phyloP scores from a whole-genome alignment of 116 monocot genomes.

The Phalaenopsis hybrid region DNA sequence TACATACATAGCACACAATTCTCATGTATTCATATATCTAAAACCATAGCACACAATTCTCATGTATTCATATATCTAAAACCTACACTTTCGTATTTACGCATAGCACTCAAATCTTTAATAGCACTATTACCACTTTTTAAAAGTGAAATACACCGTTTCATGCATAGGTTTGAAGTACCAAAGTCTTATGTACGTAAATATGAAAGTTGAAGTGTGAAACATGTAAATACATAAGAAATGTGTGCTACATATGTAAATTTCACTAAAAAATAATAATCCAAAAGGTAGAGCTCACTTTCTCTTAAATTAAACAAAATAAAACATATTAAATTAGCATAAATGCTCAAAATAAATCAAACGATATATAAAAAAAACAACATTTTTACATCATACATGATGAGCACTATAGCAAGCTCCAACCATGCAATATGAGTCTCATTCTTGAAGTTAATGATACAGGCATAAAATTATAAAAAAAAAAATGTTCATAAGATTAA shows the following conservation, averaged over 20 bases:
- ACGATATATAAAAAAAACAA: background rate
- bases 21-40: constrained; percentile 60
- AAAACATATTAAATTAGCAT: background rate
- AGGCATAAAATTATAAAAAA: background rate
- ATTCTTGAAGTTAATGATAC: background rate
- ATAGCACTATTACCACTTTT: too few relatives aligned
- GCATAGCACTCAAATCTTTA: too few relatives aligned
- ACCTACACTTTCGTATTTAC: too few relatives aligned
- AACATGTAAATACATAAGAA: too few relatives aligned
- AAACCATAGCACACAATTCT: too few relatives aligned
- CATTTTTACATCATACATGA: background rate
- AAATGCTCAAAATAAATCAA: background rate
- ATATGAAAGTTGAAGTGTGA: too few relatives aligned
- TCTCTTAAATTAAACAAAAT: background rate
- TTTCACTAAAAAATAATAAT: background rate
- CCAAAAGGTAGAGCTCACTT: background rate
- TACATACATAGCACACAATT: too few relatives aligned
- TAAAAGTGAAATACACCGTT: too few relatives aligned
- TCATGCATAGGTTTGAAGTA: too few relatives aligned
- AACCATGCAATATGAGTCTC: background rate
- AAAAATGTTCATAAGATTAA: background rate
- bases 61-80: too few relatives aligned
- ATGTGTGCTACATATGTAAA: too few relatives aligned
- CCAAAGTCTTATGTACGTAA: too few relatives aligned
- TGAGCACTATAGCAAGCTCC: background rate